Conservation (phyloP, 805 yeast species). For the Yarrowia porcina region DNA sequence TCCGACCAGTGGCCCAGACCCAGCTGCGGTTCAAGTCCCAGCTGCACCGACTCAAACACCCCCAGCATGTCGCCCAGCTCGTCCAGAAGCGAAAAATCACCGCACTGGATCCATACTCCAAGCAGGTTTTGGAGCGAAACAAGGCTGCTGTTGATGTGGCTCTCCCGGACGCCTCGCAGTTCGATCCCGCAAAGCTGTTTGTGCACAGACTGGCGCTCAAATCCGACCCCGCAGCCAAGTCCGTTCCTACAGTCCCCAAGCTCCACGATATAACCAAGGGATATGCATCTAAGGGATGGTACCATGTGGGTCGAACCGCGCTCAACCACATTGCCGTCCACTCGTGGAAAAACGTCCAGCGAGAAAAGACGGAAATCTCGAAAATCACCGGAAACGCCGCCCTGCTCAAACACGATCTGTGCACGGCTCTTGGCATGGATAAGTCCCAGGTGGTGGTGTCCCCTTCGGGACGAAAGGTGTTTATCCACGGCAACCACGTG, state of each 20-base stretch:
- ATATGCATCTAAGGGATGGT: constrained; percentile 13
- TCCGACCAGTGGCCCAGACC: background rate
- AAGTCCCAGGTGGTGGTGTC: background rate
- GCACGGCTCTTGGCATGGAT: background rate
- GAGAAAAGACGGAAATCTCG: constrained; percentile 21
- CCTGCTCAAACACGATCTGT: constrained; percentile 18
- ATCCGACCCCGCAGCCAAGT: background rate
- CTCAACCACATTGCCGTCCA: constrained; percentile 24
- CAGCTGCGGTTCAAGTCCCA: constrained; percentile 18
- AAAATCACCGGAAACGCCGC: constrained; percentile 19
- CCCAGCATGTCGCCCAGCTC: constrained; percentile 17
- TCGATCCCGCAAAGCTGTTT: background rate
- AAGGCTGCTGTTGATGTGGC: constrained; percentile 3
- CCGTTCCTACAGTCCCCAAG: background rate
- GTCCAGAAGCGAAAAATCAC: constrained; percentile 22
- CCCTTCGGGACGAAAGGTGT: constrained; percentile 14
- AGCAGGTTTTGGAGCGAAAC: constrained; percentile 21
- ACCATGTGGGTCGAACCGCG: constrained; percentile 20
- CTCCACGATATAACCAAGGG: background rate
- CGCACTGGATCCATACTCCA: constrained; percentile 19
- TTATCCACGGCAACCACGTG: constrained; percentile 5
- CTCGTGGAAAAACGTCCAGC: constrained; percentile 22
- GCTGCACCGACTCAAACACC: constrained; percentile 17
- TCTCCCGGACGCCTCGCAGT: background rate
- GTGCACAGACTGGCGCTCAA: background rate